These are phyloP conservation scores for Vigna reflexopilosa DNA, from an alignment of 306 rosid genomes.

Conservation along the genomic window DNA sequence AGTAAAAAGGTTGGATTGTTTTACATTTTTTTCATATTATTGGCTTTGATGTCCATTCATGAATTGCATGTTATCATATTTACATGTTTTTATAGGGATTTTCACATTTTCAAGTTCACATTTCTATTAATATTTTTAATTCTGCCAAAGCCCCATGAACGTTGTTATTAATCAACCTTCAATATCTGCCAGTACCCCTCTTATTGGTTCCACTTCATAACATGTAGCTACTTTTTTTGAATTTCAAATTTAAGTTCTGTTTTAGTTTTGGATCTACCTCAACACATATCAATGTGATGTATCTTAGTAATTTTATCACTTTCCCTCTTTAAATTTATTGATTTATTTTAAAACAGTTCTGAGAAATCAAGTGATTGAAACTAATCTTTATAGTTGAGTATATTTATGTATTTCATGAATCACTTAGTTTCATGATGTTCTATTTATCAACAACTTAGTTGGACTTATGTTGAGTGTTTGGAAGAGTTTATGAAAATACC, in stretches of 20 bases:
- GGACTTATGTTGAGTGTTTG: not conserved
- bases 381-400: too few relatives aligned
- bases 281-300: too few relatives aligned
- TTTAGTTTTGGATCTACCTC: not conserved
- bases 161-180: not conserved
- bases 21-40: conserved; percentile 17
- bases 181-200: not conserved
- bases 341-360: too few relatives aligned
- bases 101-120: not conserved
- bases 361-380: too few relatives aligned
- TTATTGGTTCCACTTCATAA: not conserved
- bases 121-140: too few relatives aligned
- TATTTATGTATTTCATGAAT: too few relatives aligned
- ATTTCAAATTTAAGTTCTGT: conserved; percentile 31
- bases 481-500: not conserved
- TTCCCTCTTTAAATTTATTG: too few relatives aligned
- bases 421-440: too few relatives aligned
- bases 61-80: not conserved
- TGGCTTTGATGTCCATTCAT: conserved; percentile 16
- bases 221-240: not conserved
- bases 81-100: not conserved
- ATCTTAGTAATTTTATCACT: too few relatives aligned
- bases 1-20: not conserved
- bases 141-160: too few relatives aligned
- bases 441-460: too few relatives aligned